Conservation (phyloP, 495 filamentous ascomycete species). For the Podospora conica region DNA sequence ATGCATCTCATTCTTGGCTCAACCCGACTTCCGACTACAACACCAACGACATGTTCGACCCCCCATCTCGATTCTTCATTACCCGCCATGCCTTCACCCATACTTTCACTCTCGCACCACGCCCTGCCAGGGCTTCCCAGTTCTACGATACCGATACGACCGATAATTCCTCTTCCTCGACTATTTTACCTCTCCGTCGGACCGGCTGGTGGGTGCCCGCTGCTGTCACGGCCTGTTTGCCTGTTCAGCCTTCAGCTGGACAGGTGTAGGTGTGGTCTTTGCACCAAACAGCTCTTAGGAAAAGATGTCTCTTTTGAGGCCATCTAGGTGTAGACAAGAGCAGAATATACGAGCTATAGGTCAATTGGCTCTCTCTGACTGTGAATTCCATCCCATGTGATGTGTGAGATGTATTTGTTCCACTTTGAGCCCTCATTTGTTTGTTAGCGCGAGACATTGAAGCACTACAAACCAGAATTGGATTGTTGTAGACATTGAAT, state of each 20-base stretch:
- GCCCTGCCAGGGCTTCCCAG: constrained; percentile 9
- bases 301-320: constrained; percentile 15
- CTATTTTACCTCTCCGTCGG: constrained; percentile 10
- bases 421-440: background rate
- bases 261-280: constrained; percentile 7
- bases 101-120: constrained; percentile 5
- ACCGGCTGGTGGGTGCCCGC: background rate
- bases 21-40: background rate
- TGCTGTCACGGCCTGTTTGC: background rate
- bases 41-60: background rate
- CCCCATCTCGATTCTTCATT: constrained; percentile 11
- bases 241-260: background rate
- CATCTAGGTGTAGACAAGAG: constrained; percentile 21
- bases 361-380: background rate
- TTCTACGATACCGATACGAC: constrained; percentile 8
- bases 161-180: constrained; percentile 12
- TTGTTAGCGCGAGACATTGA: too few relatives aligned
- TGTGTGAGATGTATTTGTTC: background rate
- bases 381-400: background rate
- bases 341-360: constrained; percentile 26
- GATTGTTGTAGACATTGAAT: too few relatives aligned
- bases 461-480: too few relatives aligned
- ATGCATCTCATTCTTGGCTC: background rate
- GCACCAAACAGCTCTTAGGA: constrained; percentile 18
- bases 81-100: constrained; percentile 2